Base-by-base conservation (phyloP, 805 yeast species). In the Candida peoriensis region DNA sequence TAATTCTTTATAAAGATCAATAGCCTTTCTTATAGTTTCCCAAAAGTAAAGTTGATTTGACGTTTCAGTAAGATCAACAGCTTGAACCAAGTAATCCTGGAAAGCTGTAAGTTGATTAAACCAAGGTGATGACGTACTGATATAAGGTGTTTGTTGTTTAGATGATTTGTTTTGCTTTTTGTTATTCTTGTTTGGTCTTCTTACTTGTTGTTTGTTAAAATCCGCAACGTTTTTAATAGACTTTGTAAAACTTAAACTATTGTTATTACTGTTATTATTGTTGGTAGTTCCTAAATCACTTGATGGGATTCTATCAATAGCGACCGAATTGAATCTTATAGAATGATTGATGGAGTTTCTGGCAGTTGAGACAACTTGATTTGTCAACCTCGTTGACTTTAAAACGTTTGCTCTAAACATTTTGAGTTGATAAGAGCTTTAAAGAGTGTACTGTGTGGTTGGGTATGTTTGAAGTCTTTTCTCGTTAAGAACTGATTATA, bases 21-120 rank as follows among this genome's bases (percentile, higher is more conserved):
- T 70, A 9, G 76, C 70, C 31, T 61, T 65, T 27, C 64, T 65
- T 27, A 74, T 64, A 3, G 76, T 70, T 29, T 64, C 68, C 78
- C 79, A 74, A 45, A 72, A 73, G 30, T 65, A 50, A 8, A 66
- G 63, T 34, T 63, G 66, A 16, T 66, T 60, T n/a, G 61, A 64
- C 3, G 71, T 61, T 36, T 59, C 59, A 23, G 47, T 50, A 14
- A 54, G 48, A 24, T 54, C 55, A 10, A 45, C 47, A 10, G 64
- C 57, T 32, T 59, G 62, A 0, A 61, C 42, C 4, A 67, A 58
- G 38, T 70, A 68, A 41, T 74, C 78, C 45, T 72, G 78, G 50
- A 72, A 74, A 4, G 77, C 74, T 28, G 62, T 44, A 7, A 73
- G 61, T 39, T 74, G 74, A 36, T 67, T 64, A 41, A 59, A 68